Evolutionary conservation across 2,329 filamentous ascomycete species (phyloP).

Genomic region (Trichoderma sp.): DNA sequence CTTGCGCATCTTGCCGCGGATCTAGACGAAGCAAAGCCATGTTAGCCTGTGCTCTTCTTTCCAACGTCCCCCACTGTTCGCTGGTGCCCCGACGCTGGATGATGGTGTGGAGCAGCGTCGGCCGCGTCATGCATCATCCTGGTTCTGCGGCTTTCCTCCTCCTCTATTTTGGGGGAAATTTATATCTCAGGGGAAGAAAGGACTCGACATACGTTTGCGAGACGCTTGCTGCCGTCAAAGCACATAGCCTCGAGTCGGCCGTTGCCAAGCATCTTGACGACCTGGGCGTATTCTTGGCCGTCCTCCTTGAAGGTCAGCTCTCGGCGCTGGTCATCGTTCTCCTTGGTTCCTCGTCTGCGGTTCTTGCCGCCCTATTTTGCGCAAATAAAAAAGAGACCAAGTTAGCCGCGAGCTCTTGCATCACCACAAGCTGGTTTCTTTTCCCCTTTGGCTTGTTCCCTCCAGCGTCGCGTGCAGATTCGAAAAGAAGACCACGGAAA

Average conservation of each 20-base stretch:
- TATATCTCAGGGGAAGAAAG: not conserved
- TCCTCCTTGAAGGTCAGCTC: conserved; percentile 99
- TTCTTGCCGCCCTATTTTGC: conserved; percentile 88
- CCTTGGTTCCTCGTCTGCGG: conserved; percentile 96
- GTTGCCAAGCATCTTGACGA: conserved; percentile 92
- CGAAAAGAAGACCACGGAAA: conserved; percentile 1
- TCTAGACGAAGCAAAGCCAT: conserved; percentile 34
- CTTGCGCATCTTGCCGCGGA: conserved; percentile 94
- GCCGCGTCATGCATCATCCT: not conserved
- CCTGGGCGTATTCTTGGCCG: conserved; percentile 68
- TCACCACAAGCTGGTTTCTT: not conserved
- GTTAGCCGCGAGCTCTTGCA: conserved; percentile 5
- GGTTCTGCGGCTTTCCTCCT: not conserved
- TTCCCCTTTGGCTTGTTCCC: not conserved
- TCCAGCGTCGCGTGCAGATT: not conserved
- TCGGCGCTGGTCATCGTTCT: conserved; percentile 98
- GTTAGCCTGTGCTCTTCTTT: not conserved
- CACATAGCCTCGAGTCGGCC: conserved; percentile 89
- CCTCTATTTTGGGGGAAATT: not conserved
- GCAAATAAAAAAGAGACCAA: not conserved
- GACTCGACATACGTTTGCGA: conserved; percentile 44
- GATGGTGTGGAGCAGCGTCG: not conserved
- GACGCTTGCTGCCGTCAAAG: conserved; percentile 74
- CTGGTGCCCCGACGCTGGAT: not conserved
- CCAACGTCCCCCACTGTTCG: too few species aligned